Percentiles rank a stretch among this genome's conserved stretches.
Conservation (phyloP, 352 stramenopile species). For the Pythium biforme region DNA sequence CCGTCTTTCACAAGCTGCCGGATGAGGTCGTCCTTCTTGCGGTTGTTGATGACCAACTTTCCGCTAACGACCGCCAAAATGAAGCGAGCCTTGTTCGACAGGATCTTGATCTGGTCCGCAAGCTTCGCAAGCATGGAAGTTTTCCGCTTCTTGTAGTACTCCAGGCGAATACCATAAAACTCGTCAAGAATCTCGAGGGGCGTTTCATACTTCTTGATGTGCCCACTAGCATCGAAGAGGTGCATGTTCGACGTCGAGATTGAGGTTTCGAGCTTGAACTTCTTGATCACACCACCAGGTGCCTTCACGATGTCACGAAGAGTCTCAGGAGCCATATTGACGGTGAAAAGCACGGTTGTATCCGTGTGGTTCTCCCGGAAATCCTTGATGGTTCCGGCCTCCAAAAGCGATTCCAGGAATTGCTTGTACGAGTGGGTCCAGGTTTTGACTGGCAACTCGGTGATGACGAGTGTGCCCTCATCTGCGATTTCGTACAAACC, state of each 20-base stretch:
- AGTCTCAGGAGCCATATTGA: conserved; percentile 71
- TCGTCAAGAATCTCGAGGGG: conserved; percentile 92
- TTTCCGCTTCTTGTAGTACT: conserved; percentile 94
- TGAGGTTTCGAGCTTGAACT: conserved; percentile 94
- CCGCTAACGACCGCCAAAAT: conserved; percentile 92
- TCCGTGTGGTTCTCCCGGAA: conserved; percentile 94
- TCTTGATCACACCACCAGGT: conserved; percentile 88
- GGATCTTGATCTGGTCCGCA: conserved; percentile 85
- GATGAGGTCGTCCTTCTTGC: conserved; percentile 92
- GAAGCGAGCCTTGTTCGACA: conserved; percentile 96
- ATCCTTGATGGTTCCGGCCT: conserved; percentile 86
- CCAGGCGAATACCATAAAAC: conserved; percentile 92
- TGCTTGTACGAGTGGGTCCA: conserved; percentile 98
- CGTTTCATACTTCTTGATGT: conserved; percentile 93
- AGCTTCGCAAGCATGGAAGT: conserved; percentile 83
- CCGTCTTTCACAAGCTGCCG: conserved; percentile 82
- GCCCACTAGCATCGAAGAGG: conserved; percentile 89
- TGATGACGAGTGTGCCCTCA: conserved; percentile 92
- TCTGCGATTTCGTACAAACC: conserved; percentile 80
- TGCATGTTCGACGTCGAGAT: conserved; percentile 98
- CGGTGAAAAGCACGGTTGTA: conserved; percentile 91
- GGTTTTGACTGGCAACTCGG: conserved; percentile 93
- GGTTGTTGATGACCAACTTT: conserved; percentile 92
- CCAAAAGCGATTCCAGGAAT: conserved; percentile 90
- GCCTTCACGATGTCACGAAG: conserved; percentile 69